Evolutionary conservation across 768 basidiomycete genomes (phyloP), one percentile per base, ranked within the genome.

Genomic region (Mycena latifolia): DNA sequence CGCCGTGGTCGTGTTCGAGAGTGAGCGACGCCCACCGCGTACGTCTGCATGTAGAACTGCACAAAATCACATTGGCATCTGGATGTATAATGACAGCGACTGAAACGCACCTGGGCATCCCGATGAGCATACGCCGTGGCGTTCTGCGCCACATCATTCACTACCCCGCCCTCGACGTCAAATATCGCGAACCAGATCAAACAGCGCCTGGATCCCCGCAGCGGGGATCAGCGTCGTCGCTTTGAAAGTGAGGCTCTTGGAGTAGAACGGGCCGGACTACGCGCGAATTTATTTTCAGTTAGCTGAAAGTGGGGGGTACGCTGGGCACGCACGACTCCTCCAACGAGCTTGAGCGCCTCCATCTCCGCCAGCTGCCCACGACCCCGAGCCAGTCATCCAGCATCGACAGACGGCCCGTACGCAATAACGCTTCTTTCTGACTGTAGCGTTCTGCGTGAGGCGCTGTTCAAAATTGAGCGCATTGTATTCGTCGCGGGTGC

Each of bases 141-240:
- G 48, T 65, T 52, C 45, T 61, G 61, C 24, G 70, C 18, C 14
- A 71, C 63, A 35, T 68, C 69, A 29, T 65, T 71, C 33, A 68
- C 63, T 20, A 63, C 69, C 1, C 69, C 69, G 33, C 59, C 69
- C 45, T 71, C 55, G 35, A 68, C 27, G 33, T 71, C 69, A 27
- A 70, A 70, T 27, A 70, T 70, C 20, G 65, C 69, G 31, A 70
- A 70, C 69, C 69, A 70, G 28, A 70, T 47, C 28, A 31, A 70
- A 70, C 22, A 70, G 46, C 24, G 55, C 45, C 17, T 66, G 43
- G 18, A 70, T 67, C 14, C 68, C 68, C 18, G 8, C 41, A 20
- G 8, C 33, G 3, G 68, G 68, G 24, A 69, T 69, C 5, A 69
- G 29, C 15, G 67, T 64, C 39, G 45, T 55, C 18, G 66, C 52